Conservation (phyloP, 257 asterid genomes). For the Schizonepeta tenuifolia region DNA sequence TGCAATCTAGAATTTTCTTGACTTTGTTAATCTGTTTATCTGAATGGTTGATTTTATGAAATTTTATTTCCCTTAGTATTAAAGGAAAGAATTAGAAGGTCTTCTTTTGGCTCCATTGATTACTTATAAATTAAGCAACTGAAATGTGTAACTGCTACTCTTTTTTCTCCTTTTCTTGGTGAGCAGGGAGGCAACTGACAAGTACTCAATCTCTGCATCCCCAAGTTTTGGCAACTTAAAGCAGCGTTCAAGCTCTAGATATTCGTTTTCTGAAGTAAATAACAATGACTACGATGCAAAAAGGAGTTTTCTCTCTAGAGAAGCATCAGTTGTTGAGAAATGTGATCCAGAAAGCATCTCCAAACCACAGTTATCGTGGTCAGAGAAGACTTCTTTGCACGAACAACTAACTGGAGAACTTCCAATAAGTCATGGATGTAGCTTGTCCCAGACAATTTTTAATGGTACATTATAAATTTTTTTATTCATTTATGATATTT, state of each 20-base stretch:
- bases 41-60: not conserved
- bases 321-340: slow-evolving; percentile 34
- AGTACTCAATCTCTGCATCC: slow-evolving; percentile 67
- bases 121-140: not conserved
- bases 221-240: slow-evolving; percentile 53
- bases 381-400: slow-evolving; percentile 44
- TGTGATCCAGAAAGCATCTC: slow-evolving; percentile 36
- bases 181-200: slow-evolving; percentile 63
- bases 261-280: slow-evolving; percentile 40
- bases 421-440: slow-evolving; percentile 66
- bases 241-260: slow-evolving; percentile 41
- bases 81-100: not conserved
- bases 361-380: slow-evolving; percentile 41
- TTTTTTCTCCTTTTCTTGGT: slow-evolving; percentile 1
- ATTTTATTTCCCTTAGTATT: too few species aligned
- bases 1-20: not conserved
- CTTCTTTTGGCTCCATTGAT: not conserved
- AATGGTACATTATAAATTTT: slow-evolving; percentile 51
- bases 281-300: slow-evolving; percentile 37
- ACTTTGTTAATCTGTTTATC: not conserved
- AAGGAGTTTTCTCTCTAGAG: slow-evolving; percentile 54
- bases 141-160: not conserved
- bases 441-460: slow-evolving; percentile 74
- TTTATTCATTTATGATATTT: not conserved
- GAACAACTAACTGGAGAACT: slow-evolving; percentile 63